Conservation (phyloP, 2,329 filamentous ascomycete species). For the Exophiala sideris region DNA sequence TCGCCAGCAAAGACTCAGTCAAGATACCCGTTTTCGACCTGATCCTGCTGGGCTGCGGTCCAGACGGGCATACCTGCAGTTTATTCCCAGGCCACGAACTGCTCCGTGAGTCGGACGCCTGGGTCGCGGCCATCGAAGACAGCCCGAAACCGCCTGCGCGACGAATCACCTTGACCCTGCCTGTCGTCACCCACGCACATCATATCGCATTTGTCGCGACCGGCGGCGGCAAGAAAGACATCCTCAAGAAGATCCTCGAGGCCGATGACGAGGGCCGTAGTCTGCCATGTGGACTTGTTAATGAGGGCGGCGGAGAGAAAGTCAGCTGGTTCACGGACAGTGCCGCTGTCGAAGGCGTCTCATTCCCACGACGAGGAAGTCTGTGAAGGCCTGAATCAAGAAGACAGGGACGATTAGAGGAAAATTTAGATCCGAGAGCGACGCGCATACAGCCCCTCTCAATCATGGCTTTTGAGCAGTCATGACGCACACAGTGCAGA, state of each 20-base stretch:
- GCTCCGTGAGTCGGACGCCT: slow-evolving; percentile 80
- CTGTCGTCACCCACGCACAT: slow-evolving; percentile 81
- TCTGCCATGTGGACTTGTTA: slow-evolving; percentile 84
- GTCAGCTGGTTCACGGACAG: slow-evolving; percentile 95
- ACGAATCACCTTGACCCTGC: slow-evolving; percentile 87
- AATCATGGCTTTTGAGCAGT: slow-evolving; percentile 1
- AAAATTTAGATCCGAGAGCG: background rate
- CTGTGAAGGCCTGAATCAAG: slow-evolving; percentile 37
- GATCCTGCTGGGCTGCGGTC: slow-evolving; percentile 86
- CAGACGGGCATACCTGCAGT: slow-evolving; percentile 95
- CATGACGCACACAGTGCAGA: background rate
- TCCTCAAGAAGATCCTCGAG: slow-evolving; percentile 91
- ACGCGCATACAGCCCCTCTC: background rate
- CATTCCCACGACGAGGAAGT: slow-evolving; percentile 72
- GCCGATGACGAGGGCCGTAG: slow-evolving; percentile 61
- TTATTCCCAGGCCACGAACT: slow-evolving; percentile 88
- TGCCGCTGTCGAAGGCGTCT: slow-evolving; percentile 78
- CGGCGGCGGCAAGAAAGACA: slow-evolving; percentile 81
- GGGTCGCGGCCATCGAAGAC: slow-evolving; percentile 88
- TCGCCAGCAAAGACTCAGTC: slow-evolving; percentile 89
- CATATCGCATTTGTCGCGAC: slow-evolving; percentile 90
- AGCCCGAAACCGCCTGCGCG: slow-evolving; percentile 90
- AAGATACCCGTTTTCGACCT: slow-evolving; percentile 94
- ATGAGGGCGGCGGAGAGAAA: slow-evolving; percentile 76
- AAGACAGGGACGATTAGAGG: background rate